Evolutionary conservation across 2,329 filamentous ascomycete species (phyloP).

Genomic region (Xylaria sp.): DNA sequence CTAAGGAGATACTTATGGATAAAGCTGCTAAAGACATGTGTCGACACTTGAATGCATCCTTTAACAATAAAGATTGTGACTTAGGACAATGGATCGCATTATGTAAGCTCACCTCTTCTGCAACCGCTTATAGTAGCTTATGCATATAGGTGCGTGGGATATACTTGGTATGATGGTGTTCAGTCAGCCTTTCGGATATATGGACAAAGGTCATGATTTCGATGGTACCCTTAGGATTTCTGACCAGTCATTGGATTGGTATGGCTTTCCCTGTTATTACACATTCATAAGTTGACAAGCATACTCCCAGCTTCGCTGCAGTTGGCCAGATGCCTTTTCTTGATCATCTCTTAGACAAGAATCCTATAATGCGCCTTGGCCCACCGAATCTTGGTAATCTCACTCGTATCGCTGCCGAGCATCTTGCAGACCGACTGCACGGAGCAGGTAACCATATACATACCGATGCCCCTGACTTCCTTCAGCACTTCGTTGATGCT

Average conservation of each 20-base stretch:
- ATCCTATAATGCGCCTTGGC: constrained; percentile 13
- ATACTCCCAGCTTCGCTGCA: background rate
- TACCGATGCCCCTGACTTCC: constrained; percentile 44
- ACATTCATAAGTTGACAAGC: background rate
- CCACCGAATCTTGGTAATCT: constrained; percentile 10
- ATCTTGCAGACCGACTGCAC: background rate
- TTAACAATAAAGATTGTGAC: constrained; percentile 24
- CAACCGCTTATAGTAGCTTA: background rate
- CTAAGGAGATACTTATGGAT: constrained; percentile 6
- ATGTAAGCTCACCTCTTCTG: constrained; percentile 36
- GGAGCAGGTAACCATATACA: background rate
- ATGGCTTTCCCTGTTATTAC: background rate
- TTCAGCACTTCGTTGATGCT: constrained; percentile 50
- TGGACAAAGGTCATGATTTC: constrained; percentile 52
- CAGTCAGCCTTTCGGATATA: constrained; percentile 54
- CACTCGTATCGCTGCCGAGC: background rate
- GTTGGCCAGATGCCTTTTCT: constrained; percentile 18
- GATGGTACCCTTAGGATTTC: constrained; percentile 48
- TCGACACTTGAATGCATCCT: background rate
- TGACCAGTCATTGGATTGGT: constrained; percentile 48
- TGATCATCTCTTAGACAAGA: constrained; percentile 25
- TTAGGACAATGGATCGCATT: constrained; percentile 45
- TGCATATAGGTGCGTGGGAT: constrained; percentile 50
- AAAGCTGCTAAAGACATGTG: constrained; percentile 1
- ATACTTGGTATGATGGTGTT: constrained; percentile 55